phyloP scores from a whole-genome alignment of 768 basidiomycete species.

The Trametes cingulata region DNA sequence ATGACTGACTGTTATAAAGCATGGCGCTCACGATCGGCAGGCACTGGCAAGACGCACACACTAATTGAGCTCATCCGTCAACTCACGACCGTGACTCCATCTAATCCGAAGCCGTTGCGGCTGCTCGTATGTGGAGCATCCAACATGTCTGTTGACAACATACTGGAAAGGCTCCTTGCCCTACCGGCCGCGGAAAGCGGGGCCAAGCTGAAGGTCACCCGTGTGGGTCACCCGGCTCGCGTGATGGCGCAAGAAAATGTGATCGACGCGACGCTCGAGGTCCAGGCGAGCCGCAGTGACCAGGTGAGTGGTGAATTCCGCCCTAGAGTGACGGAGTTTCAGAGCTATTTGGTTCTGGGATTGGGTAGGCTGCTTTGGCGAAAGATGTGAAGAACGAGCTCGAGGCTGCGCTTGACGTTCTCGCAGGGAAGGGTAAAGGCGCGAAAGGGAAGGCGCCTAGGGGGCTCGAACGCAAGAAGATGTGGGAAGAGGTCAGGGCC shows the following conservation, averaged over 20 bases:
- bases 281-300: slow-evolving; percentile 71
- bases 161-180: slow-evolving; percentile 79
- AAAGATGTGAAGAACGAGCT: slow-evolving; percentile 90
- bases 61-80: slow-evolving; percentile 93
- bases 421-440: slow-evolving; percentile 76
- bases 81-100: slow-evolving; percentile 50
- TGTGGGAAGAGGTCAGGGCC: slow-evolving; percentile 86
- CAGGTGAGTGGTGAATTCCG: slow-evolving; percentile 43
- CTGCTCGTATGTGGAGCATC: slow-evolving; percentile 92
- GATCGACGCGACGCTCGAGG: slow-evolving; percentile 69
- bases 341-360: neutral
- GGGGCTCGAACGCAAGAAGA: slow-evolving; percentile 73
- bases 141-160: slow-evolving; percentile 95
- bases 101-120: slow-evolving; percentile 54
- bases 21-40: slow-evolving; percentile 32
- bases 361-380: slow-evolving; percentile 70
- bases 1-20: neutral
- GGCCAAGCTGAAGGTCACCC: slow-evolving; percentile 62
- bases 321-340: neutral
- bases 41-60: slow-evolving; percentile 96
- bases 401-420: slow-evolving; percentile 59
- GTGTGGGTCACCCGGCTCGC: slow-evolving; percentile 96
- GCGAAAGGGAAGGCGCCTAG: slow-evolving; percentile 70
- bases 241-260: slow-evolving; percentile 74
- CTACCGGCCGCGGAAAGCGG: slow-evolving; percentile 54